Conservation (phyloP, 495 filamentous ascomycete species). For the Collariella sp. region DNA sequence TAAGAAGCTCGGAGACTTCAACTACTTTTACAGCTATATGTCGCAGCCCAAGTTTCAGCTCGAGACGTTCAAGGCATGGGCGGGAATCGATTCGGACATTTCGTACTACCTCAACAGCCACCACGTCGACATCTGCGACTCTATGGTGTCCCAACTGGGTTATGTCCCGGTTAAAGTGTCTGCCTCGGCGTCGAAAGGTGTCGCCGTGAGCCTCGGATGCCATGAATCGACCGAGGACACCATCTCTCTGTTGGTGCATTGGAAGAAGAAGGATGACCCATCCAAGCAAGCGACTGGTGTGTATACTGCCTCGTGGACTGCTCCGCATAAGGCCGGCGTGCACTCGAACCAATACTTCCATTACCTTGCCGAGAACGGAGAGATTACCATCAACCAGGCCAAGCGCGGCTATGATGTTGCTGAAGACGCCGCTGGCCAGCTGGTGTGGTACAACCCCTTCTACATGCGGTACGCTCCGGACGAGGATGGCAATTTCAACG, state of each 20-base stretch:
- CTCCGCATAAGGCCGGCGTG: slow-evolving; percentile 82
- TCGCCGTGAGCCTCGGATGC: slow-evolving; percentile 66
- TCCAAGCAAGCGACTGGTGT: slow-evolving; percentile 73
- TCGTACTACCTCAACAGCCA: slow-evolving; percentile 93
- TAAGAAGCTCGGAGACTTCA: slow-evolving; percentile 74
- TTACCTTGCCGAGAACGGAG: slow-evolving; percentile 74
- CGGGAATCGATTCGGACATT: slow-evolving; percentile 83
- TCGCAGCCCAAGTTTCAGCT: slow-evolving; percentile 86
- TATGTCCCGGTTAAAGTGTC: slow-evolving; percentile 73
- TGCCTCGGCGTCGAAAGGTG: slow-evolving; percentile 63
- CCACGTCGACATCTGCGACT: slow-evolving; percentile 84
- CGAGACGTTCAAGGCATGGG: slow-evolving; percentile 95
- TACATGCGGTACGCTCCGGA: slow-evolving; percentile 96
- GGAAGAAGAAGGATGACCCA: slow-evolving; percentile 62
- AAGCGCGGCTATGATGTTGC: slow-evolving; percentile 95
- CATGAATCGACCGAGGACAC: slow-evolving; percentile 79
- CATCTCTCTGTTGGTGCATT: slow-evolving; percentile 81
- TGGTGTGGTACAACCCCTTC: slow-evolving; percentile 88
- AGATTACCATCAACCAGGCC: slow-evolving; percentile 85
- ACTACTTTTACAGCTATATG: slow-evolving; percentile 98
- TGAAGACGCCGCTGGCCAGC: slow-evolving; percentile 56
- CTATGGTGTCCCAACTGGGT: slow-evolving; percentile 64
- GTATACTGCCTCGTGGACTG: slow-evolving; percentile 92
- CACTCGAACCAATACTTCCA: slow-evolving; percentile 96
- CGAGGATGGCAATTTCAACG: slow-evolving; percentile 88